phyloP scores from a whole-genome alignment of 768 basidiomycete genomes.

The Auriscalpium microsporum region DNA sequence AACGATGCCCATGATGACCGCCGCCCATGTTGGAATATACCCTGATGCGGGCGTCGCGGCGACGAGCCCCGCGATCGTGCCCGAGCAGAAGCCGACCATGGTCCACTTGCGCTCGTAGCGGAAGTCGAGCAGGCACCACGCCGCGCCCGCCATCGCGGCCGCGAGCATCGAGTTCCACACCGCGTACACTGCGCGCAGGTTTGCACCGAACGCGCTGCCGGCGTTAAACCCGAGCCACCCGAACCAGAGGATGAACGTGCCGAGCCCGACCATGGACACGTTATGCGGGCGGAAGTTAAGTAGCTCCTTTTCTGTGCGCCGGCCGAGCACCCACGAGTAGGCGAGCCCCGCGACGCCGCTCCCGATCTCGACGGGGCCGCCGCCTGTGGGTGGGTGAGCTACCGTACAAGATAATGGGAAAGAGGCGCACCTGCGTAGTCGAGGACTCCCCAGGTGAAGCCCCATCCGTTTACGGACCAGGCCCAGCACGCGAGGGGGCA shows the following conservation, averaged over 20 bases:
- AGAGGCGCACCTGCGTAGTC: conserved; percentile 70
- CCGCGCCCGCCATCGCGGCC: conserved; percentile 72
- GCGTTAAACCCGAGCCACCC: conserved; percentile 96
- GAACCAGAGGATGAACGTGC: conserved; percentile 88
- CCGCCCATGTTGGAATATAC: conserved; percentile 68
- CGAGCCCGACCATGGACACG: conserved; percentile 73
- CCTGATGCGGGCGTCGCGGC: conserved; percentile 87
- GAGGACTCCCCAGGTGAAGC: conserved; percentile 72
- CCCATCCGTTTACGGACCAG: conserved; percentile 81
- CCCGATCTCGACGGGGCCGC: conserved; percentile 83
- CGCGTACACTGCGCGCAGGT: conserved; percentile 77
- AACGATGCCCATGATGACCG: conserved; percentile 67
- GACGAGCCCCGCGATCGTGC: conserved; percentile 82
- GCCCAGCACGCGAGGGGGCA: conserved; percentile 83
- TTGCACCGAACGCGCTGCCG: conserved; percentile 81
- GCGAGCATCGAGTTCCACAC: conserved; percentile 86
- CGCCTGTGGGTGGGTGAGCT: conserved; percentile 35
- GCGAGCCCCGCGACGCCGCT: conserved; percentile 82
- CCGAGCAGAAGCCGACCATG: conserved; percentile 89
- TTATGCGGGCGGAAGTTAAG: conserved; percentile 84
- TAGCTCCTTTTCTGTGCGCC: conserved; percentile 62
- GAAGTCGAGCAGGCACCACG: conserved; percentile 79
- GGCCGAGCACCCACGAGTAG: conserved; percentile 81
- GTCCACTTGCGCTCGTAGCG: conserved; percentile 74
- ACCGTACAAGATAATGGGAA: background rate